Base-by-base conservation (phyloP, 345 rosid genomes). In the Euphorbia pulcherrima region DNA sequence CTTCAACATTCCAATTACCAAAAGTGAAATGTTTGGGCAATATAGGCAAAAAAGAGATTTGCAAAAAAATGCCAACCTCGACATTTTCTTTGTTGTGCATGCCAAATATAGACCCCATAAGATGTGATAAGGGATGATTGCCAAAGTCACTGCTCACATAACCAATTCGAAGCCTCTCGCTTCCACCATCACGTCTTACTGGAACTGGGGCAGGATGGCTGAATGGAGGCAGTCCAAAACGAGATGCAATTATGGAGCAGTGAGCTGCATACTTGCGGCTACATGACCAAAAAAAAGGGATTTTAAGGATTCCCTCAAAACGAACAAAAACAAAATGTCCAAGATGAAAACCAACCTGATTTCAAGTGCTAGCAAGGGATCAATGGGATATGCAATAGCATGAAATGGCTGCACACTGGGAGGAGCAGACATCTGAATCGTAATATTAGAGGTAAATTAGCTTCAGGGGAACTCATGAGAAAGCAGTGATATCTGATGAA, bases 341-440 rank as follows among this genome's bases (percentile, higher is more conserved):
- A 21, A 58, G 46, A 23, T 6, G 57, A 35, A n/a, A 63, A 29
- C 68, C 55, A 64, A 92, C 99, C 99, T 94, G 77, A 92, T 95
- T 56, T 92, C 99, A 59, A 95, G 97, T 29, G 99, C 97, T 77
- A 95, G 96, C 78, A 89, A 76, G 27, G 97, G 79, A 81, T 95
- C 97, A 56, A 95, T 83, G 55, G 99, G 99, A 83, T 92, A 92
- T 67, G 99, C 99, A 72, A 94, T 91, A 28, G 97, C 99, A 82
- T 94, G 99, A 80, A 94, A 94, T 67, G 99, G 99, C 72, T 94
- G 99, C 64, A 94, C 97, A 61, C 97, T 94, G 11, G 99, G 99
- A 66, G 92, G 85, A 73, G 86, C 88, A 20, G 97, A 86, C 87
- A 86, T 82, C 99, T 94, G 88, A 67, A 77, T 23, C 27, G 68